Evolutionary conservation across 305 asterid genomes (phyloP), one percentile per base, ranked within the genome.

Genomic region (Fraxinus velutina): DNA sequence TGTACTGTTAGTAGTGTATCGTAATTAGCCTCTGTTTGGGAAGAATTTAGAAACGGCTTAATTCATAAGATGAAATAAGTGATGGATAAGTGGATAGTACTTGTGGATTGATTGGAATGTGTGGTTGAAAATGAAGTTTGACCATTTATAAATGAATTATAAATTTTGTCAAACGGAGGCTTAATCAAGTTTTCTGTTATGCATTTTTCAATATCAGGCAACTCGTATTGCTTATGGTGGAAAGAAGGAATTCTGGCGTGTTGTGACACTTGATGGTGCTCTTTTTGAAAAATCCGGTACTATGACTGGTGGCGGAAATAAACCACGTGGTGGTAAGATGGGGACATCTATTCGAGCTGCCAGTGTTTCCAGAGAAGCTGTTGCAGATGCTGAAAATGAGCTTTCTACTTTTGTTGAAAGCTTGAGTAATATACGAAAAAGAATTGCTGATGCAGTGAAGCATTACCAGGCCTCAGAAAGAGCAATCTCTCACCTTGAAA

Each of bases 311-410:
- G 99, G 99, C 9, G 99, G 99, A 60, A 79, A 86, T 81, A 90
- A 83, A 84, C 99, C 97, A 10, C 96, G 98, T 84, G 99, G 99
- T 34, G 98, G 99, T 78, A 96, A 92, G 89, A 96, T 96, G 97
- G 98, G 98, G 36, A 87, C 98, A 3, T 92, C 98, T 32, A 88
- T 96, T 74, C 92, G 92, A 81, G 92, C 93, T 80, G 87, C 88
- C 74, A 94, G 94, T 81, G 92, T 96, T 84, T 93, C 98, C 9
- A 84, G 89, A 73, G 99, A 94, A 82, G 93, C 90, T 78, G 87
- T 96, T 83, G 86, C 91, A 44, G 86, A 85, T 82, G 98, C 97
- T 74, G 97, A 96, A 89, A 89, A 90, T 70, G 94, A 94, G 85
- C 91, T 96, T 66, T 87, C 99, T 32, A 86, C 47, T 68, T 85